Evolutionary conservation across 2,329 filamentous ascomycete species (phyloP).

Genomic region (Aureobasidium mangrovei): DNA sequence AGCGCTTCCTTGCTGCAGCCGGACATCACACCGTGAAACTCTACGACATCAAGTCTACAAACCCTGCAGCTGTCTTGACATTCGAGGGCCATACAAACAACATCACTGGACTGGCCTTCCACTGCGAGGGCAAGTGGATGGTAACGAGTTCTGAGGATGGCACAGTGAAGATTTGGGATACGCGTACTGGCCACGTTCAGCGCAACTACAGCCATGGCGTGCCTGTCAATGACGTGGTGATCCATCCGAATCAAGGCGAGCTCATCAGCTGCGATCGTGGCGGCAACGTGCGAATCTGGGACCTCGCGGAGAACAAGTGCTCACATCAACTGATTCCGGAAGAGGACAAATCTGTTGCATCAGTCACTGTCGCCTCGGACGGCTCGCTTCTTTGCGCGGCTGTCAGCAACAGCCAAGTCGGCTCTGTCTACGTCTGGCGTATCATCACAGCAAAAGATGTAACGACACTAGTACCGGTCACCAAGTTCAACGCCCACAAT

Average conservation of each 20-base stretch:
- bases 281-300: conserved; percentile 92
- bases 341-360: conserved; percentile 86
- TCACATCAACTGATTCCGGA: conserved; percentile 93
- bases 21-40: conserved; percentile 86
- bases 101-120: conserved; percentile 92
- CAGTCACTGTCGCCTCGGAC: conserved; percentile 91
- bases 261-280: conserved; percentile 92
- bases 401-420: conserved; percentile 72
- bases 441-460: conserved; percentile 75
- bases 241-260: conserved; percentile 97
- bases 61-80: conserved; percentile 82
- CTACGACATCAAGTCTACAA: conserved; percentile 98
- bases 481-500: conserved; percentile 81
- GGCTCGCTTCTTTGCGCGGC: conserved; percentile 79
- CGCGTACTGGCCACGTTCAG: conserved; percentile 73
- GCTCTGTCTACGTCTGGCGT: conserved; percentile 95
- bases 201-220: conserved; percentile 85
- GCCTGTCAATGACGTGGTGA: conserved; percentile 96
- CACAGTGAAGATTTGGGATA: conserved; percentile 97
- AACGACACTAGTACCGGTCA: conserved; percentile 77
- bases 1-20: conserved; percentile 80
- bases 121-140: conserved; percentile 99
- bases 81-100: conserved; percentile 96
- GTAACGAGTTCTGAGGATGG: conserved; percentile 95
- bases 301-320: conserved; percentile 93